A percentile compares a stretch with the other conserved stretches of the same genome.
These are phyloP conservation scores for Lolium perenne DNA, from an alignment of 176 grass and related monocot genomes.

Conservation along the genomic window DNA sequence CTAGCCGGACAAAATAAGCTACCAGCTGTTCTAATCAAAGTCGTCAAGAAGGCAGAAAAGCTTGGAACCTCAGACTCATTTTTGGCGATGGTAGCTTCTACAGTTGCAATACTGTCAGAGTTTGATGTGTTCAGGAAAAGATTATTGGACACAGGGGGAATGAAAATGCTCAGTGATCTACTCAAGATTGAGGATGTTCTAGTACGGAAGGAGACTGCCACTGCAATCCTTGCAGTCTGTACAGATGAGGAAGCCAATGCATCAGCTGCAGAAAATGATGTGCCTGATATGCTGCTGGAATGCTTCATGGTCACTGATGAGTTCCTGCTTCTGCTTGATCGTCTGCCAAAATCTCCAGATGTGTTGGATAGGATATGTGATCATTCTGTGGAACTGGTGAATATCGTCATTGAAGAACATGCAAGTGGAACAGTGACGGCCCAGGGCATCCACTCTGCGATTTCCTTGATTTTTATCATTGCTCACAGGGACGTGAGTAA, in stretches of 20 bases:
- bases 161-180: constrained; percentile 45
- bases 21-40: constrained; percentile 38
- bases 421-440: constrained; percentile 14
- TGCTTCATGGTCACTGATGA: constrained; percentile 46
- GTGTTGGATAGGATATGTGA: constrained; percentile 32
- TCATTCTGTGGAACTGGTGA: constrained; percentile 32
- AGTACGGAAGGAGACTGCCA: constrained; percentile 39
- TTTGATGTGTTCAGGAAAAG: constrained; percentile 49
- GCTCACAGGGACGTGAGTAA: constrained; percentile 31
- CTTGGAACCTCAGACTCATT: constrained; percentile 16
- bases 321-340: constrained; percentile 40
- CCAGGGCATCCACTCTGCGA: constrained; percentile 25
- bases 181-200: constrained; percentile 42
- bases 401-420: constrained; percentile 32
- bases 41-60: neutral
- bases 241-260: constrained; percentile 32
- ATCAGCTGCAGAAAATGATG: constrained; percentile 14
- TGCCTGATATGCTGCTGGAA: constrained; percentile 40
- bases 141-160: constrained; percentile 34
- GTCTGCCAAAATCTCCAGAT: constrained; percentile 15
- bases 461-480: constrained; percentile 43
- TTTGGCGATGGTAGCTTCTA: constrained; percentile 42
- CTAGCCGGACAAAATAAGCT: constrained; percentile 29
- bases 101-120: constrained; percentile 44
- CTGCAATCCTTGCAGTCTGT: constrained; percentile 46